Base-by-base conservation (phyloP, 257 asterid species). In the Fraxinus cuspidata region DNA sequence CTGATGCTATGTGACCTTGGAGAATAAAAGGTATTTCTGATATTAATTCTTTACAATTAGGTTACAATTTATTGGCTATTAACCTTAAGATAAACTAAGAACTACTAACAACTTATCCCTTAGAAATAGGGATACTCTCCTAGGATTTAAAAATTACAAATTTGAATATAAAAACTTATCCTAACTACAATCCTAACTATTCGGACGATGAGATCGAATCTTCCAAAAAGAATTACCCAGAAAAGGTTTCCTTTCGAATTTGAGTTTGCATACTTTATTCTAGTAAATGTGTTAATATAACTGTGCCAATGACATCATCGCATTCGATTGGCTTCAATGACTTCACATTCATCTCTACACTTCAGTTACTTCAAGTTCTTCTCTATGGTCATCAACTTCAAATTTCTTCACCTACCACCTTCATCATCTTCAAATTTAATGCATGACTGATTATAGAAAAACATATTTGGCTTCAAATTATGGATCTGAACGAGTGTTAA, bases 371-470 rank as follows among this genome's bases (percentile, higher is more conserved):
- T 56, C 66, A 21, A 3, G 0, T 56, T 56, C 66, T n/a, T 56
- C 16, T 56, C 12, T 21, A 58, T 5, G 66, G 66, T 58, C 28
- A 13, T 21, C 66, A 21, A 8, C 66, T 58, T 21, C 21, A 58
- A 58, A n/a, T 58, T 58, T 23, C 29, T 58, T 23, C 12, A n/a
- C 29, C 29, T n/a, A n/a, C 29, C 67, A 21, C 31, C 29, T 58
- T 23, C 67, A 58, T 58, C 29, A 58, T 58, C 67, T 58, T 58
- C 28, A 56, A 18, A 56, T 56, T 56, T 56, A 19, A 6, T 5
- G 65, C 65, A 56, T n/a, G 3, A 3, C 88, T 58, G 85, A 6
- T 56, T 23, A 56, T n/a, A n/a, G 21, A 21, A 56, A 56, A 56
- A 56, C n/a, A 7, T 0, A 23, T 1, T n/a, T 56, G 65, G 13